Base-by-base conservation (phyloP, 495 filamentous ascomycete genomes). In the Xylaria flabelliformis region DNA sequence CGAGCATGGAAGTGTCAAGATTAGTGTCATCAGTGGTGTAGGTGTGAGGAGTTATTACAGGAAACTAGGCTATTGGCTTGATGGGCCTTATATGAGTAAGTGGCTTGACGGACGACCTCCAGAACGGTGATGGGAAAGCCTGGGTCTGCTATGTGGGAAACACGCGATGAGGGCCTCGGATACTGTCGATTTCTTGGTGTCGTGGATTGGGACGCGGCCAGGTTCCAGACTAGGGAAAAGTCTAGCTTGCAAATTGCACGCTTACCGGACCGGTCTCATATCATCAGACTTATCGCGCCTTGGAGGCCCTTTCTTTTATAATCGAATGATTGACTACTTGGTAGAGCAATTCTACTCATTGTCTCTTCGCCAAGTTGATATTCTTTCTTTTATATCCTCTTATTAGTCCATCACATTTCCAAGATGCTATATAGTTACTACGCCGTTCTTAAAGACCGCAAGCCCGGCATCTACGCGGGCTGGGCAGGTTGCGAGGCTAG, bases 21-120 rank as follows among this genome's bases (percentile, higher is more conserved):
- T 99, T 67, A 92, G 91, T 78, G 95, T 99, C 62, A 99, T 99
- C 67, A 96, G 92, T 32, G 96, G 96, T 13, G 94, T 99, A 59
- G 96, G 96, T 1, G 95, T 98, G 6, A 88, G 96, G 70, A 94
- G 91, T 77, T 99, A 98, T 81, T 99, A 99, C 78, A 90, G 85
- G 68, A 95, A 93, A 78, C 85, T 99, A 41, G 96, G 96, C 5
- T 99, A 98, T 82, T 92, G 86, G 81, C 82, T 99, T 39, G 96
- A 98, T 82, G 96, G 95, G 8, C 92, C 90, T 24, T 97, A 94
- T 71, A 95, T 97, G 93, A 91, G 88, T 74, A 97, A 97, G 82
- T 86, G 83, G 83, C 74, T 86, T 51, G 82, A 86, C 71, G 85
- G 83, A 12, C 78, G 83, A 12, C 72, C 71, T 12, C 69, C 75